These are phyloP conservation scores for Chaetomium olivaceum DNA, from an alignment of 2,329 filamentous ascomycete genomes.

Conservation along the genomic window DNA sequence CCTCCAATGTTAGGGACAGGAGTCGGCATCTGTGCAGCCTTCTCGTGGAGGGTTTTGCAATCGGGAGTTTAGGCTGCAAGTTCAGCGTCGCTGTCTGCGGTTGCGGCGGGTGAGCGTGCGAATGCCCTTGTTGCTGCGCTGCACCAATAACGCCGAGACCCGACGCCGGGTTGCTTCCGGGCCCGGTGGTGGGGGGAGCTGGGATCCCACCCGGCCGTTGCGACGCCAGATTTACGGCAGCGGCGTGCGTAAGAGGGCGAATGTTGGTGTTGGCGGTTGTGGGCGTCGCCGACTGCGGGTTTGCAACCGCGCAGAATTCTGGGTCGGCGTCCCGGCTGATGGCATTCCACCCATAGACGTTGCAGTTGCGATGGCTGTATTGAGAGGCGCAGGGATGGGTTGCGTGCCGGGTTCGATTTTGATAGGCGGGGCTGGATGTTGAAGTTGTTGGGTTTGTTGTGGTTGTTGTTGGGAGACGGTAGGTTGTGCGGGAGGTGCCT, in stretches of 20 bases:
- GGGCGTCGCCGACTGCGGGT: conserved; percentile 50
- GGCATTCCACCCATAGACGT: conserved; percentile 41
- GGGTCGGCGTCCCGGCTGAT: conserved; percentile 51
- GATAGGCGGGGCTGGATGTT: conserved; percentile 35
- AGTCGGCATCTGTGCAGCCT: conserved; percentile 67
- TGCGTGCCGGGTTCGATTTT: conserved; percentile 43
- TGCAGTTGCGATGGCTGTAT: conserved; percentile 48
- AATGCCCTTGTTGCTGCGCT: conserved; percentile 45
- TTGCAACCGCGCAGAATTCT: conserved; percentile 49
- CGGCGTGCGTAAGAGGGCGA: conserved; percentile 51
- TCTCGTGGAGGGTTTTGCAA: conserved; percentile 72
- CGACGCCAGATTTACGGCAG: conserved; percentile 52
- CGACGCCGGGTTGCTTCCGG: conserved; percentile 31
- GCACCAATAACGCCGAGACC: conserved; percentile 35
- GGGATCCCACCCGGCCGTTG: conserved; percentile 35
- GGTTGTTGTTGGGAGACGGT: conserved; percentile 22
- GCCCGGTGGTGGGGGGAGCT: conserved; percentile 23
- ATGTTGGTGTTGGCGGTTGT: conserved; percentile 42
- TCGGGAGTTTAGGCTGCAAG: conserved; percentile 68
- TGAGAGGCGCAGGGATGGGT: conserved; percentile 46
- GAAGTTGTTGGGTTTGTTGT: conserved; percentile 36
- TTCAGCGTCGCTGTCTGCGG: conserved; percentile 42
- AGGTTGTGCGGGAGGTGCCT: conserved; percentile 21
- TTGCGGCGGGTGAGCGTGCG: conserved; percentile 51
- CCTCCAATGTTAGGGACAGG: conserved; percentile 71